Percentiles rank a stretch among this genome's conserved stretches.
Conservation (phyloP, 164 flowering plant genomes). For the Stephania japonica region DNA sequence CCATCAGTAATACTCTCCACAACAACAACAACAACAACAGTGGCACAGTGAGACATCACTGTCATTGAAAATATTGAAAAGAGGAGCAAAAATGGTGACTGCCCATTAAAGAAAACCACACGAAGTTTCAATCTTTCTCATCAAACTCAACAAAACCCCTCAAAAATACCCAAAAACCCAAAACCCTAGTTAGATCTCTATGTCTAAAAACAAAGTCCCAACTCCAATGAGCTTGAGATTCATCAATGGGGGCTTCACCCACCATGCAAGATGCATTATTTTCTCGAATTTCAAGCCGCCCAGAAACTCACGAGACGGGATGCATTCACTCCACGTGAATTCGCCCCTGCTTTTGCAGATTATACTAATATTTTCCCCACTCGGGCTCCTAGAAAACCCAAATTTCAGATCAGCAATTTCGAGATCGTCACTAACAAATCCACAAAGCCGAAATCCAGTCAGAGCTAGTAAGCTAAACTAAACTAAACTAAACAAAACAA, state of each 20-base stretch:
- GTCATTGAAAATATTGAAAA: background rate
- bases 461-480: too few relatives aligned
- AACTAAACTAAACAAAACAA: too few relatives aligned
- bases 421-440: background rate
- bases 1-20: background rate
- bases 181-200: slow-evolving; percentile 10
- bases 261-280: background rate
- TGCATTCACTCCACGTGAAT: slow-evolving; percentile 25
- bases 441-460: too few relatives aligned
- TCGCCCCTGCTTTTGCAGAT: slow-evolving; percentile 17
- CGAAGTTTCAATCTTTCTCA: background rate
- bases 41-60: slow-evolving; percentile 8
- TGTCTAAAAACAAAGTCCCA: background rate
- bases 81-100: background rate
- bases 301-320: slow-evolving; percentile 3
- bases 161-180: background rate
- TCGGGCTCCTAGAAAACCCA: slow-evolving; percentile 12
- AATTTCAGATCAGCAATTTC: slow-evolving; percentile 10
- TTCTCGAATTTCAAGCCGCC: slow-evolving; percentile 1
- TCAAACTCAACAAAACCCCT: background rate
- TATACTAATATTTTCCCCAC: background rate
- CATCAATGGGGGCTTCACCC: background rate
- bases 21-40: background rate
- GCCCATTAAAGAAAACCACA: background rate
- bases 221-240: slow-evolving; percentile 6